These are phyloP conservation scores for Spizellomyces sp. DNA, from an alignment of 192 early-diverging fungal genomes.

Conservation along the genomic window DNA sequence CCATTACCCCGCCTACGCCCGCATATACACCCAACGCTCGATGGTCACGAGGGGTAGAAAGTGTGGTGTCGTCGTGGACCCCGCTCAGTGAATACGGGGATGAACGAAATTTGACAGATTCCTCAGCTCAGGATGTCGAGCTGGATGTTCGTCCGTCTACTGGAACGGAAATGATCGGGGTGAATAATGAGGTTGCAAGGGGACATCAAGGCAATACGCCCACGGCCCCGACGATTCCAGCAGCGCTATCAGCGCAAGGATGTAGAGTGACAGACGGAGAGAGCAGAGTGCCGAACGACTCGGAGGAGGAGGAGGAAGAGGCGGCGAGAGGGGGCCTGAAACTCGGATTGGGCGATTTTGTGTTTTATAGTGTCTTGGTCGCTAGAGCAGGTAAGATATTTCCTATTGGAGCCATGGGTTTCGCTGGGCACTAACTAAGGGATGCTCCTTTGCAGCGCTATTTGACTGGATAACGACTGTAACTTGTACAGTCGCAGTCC, in stretches of 20 bases:
- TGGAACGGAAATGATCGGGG: too few relatives aligned
- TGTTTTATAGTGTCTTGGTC: conserved; percentile 84
- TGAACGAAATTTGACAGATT: conserved; percentile 6
- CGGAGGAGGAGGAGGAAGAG: conserved; percentile 39
- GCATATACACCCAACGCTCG: conserved; percentile 26
- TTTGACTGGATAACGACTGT: conserved; percentile 84
- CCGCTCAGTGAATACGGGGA: conserved; percentile 21
- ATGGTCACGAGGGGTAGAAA: not conserved
- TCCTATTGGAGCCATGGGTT: not conserved
- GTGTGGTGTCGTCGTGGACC: not conserved
- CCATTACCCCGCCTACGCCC: conserved; percentile 24
- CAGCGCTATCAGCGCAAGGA: not conserved
- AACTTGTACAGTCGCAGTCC: conserved; percentile 72
- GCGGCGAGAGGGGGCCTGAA: conserved; percentile 72
- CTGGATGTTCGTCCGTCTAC: not conserved
- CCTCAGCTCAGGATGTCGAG: not conserved
- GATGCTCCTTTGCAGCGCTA: conserved; percentile 45
- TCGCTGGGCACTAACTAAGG: not conserved
- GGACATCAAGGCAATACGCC: too few relatives aligned
- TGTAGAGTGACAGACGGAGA: not conserved
- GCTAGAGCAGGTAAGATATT: conserved; percentile 66
- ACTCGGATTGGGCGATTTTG: conserved; percentile 89
- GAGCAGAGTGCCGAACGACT: not conserved
- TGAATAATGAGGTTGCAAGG: too few relatives aligned
- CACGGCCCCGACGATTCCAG: too few relatives aligned